Evolutionary conservation across 108 stramenopile genomes (phyloP), one percentile per base, ranked within the genome.

Genomic region (Mediolabrus comicus): DNA sequence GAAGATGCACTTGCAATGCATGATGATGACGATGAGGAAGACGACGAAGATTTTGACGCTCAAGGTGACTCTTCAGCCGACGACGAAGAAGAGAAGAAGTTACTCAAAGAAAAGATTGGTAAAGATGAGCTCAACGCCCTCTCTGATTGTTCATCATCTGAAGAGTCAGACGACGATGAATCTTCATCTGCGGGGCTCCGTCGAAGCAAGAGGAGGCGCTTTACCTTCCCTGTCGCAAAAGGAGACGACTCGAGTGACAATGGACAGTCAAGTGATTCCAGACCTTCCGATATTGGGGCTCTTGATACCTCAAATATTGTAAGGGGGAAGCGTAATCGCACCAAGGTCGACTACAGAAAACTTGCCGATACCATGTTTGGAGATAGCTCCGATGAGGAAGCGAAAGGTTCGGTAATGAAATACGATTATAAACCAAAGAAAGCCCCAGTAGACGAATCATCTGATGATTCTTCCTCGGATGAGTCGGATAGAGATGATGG

Each of bases 351-450:
- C 67, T 96, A 96, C 56, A 61, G 75, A 38, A 85, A 81, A 72
- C 65, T 95, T 34, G 88, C 87, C 55, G 90, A 92, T 54, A 65
- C 82, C 35, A 74, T 95, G 71, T 95, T 95, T 81, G 94, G 94
- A 33, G 72, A 84, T 33, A 62, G 86, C 28, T 72, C 84, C 2
- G 84, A 82, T 30, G 74, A 85, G 13, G 86, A 89, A 55, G 65
- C 69, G 22, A 71, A 72, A 32, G 69, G 54, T 0, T 31, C 56
- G 22, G 56, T 24, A 12, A 59, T 24, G 58, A 56, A 69, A 32
- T 69, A 69, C 13, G 57, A 16, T 62, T 71, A 28, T 77, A 83
- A 30, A 61, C 41, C 41, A 17, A 43, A 43, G 17, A 43, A 43
- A 43, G 41, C 41, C 13, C 41, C 41, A 19, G 41, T 17, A 43